phyloP scores from a whole-genome alignment of 2,329 filamentous ascomycete species.

The Stenocarpella maydis region DNA sequence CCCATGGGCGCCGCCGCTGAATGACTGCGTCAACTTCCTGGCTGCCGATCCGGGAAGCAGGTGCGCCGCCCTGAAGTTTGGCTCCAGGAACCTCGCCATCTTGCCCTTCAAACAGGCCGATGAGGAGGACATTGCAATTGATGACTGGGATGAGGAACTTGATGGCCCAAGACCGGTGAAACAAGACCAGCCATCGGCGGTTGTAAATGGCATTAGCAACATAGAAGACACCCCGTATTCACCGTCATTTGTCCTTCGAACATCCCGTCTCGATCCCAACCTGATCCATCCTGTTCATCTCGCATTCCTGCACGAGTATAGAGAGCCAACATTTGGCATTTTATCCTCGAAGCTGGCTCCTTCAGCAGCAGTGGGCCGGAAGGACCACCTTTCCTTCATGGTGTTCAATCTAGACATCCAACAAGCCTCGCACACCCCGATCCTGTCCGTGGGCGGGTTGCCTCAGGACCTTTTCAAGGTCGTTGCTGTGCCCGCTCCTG shows the following conservation, averaged over 20 bases:
- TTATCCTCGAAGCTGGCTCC: conserved; percentile 79
- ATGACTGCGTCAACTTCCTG: conserved; percentile 80
- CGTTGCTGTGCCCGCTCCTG: conserved; percentile 81
- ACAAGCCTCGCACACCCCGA: conserved; percentile 90
- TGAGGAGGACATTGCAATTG: conserved; percentile 84
- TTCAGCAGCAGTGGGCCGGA: conserved; percentile 81
- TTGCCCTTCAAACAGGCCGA: conserved; percentile 87
- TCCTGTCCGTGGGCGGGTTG: conserved; percentile 84
- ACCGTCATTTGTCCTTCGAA: conserved; percentile 90
- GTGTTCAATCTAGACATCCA: conserved; percentile 96
- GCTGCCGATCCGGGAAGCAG: conserved; percentile 90
- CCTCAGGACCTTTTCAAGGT: conserved; percentile 89
- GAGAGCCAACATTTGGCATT: conserved; percentile 96
- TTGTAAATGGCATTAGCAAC: conserved; percentile 54
- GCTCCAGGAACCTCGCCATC: conserved; percentile 87
- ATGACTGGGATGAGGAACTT: conserved; percentile 86
- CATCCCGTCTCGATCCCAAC: conserved; percentile 86
- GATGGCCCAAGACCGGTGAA: conserved; percentile 71
- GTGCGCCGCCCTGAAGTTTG: conserved; percentile 95
- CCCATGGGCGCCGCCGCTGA: conserved; percentile 81
- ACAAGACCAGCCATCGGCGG: conserved; percentile 48
- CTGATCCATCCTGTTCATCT: conserved; percentile 91
- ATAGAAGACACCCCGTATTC: conserved; percentile 78
- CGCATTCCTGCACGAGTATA: conserved; percentile 94
- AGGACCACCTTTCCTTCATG: conserved; percentile 87